phyloP scores from a whole-genome alignment of 805 yeast genomes.

The Myxozyma neotropica region DNA sequence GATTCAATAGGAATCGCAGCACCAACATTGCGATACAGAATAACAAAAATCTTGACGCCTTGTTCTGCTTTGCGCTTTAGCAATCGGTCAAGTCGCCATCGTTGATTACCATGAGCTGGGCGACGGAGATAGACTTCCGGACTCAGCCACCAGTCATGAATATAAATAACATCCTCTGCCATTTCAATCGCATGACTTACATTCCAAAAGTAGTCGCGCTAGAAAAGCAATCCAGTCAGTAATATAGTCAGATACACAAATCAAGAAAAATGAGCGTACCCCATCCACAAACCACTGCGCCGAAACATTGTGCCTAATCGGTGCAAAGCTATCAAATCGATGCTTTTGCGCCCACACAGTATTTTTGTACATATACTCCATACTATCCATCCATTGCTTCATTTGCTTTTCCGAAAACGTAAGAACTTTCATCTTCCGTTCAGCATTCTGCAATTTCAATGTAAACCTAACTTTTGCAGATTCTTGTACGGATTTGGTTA shows the following conservation, averaged over 20 bases:
- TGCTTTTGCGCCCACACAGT: constrained; percentile 74
- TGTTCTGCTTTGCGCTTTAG: constrained; percentile 87
- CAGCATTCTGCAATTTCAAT: constrained; percentile 63
- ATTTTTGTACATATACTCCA: constrained; percentile 65
- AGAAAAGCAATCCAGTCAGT: background rate
- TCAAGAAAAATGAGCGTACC: constrained; percentile 16
- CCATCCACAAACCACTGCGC: constrained; percentile 98
- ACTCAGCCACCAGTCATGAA: constrained; percentile 98
- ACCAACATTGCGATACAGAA: constrained; percentile 92
- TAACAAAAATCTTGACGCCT: constrained; percentile 91
- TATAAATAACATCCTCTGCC: constrained; percentile 91
- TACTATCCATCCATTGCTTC: constrained; percentile 73
- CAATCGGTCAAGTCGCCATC: constrained; percentile 87
- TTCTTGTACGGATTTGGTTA: constrained; percentile 26
- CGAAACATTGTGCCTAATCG: constrained; percentile 77
- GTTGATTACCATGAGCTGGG: constrained; percentile 93
- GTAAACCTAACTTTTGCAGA: constrained; percentile 35
- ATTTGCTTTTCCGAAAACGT: constrained; percentile 68
- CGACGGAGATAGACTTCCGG: constrained; percentile 93
- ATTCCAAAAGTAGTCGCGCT: constrained; percentile 94
- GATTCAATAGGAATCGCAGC: constrained; percentile 92
- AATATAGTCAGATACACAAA: background rate
- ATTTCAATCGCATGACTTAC: constrained; percentile 85
- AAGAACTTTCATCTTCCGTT: constrained; percentile 72
- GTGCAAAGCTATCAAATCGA: constrained; percentile 90